Conservation (phyloP, 2,329 filamentous ascomycete genomes). For the Colletotrichum gigasporum region DNA sequence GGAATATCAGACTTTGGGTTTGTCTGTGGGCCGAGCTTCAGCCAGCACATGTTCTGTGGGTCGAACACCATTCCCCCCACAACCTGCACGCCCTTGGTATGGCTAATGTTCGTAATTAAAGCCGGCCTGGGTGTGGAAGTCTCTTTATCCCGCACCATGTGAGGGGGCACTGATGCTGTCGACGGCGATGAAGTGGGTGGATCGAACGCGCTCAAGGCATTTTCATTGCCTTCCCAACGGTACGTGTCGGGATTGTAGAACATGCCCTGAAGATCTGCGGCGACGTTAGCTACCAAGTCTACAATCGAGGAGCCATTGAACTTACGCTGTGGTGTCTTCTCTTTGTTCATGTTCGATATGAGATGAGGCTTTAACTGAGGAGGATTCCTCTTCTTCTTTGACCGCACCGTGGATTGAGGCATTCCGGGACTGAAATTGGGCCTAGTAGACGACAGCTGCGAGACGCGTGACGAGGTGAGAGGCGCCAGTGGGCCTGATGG, state of each 20-base stretch:
- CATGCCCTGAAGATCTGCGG: constrained; percentile 89
- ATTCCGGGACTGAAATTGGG: constrained; percentile 56
- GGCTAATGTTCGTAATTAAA: constrained; percentile 89
- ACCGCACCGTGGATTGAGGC: constrained; percentile 54
- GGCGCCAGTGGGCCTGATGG: constrained; percentile 65
- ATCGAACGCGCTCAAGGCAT: constrained; percentile 82
- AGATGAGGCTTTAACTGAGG: constrained; percentile 81
- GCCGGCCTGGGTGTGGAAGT: constrained; percentile 72
- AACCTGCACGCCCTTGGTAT: constrained; percentile 87
- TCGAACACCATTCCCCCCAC: constrained; percentile 99
- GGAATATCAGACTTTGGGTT: constrained; percentile 57
- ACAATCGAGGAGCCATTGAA: constrained; percentile 32
- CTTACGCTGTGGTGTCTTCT: constrained; percentile 84
- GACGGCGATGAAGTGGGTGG: constrained; percentile 64
- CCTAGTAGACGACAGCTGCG: constrained; percentile 59
- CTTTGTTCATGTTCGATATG: constrained; percentile 82
- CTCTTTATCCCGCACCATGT: constrained; percentile 64
- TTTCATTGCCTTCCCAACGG: constrained; percentile 97
- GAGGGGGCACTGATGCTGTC: constrained; percentile 54
- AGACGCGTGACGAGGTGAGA: constrained; percentile 63
- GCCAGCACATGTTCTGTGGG: constrained; percentile 96
- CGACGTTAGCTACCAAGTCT: constrained; percentile 39
- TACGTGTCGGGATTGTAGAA: constrained; percentile 89
- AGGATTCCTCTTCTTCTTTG: constrained; percentile 66
- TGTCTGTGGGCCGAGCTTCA: constrained; percentile 74